Evolutionary conservation across 352 stramenopile genomes (phyloP), one percentile per base, ranked within the genome.

Genomic region (Globisporangium echinulatum): DNA sequence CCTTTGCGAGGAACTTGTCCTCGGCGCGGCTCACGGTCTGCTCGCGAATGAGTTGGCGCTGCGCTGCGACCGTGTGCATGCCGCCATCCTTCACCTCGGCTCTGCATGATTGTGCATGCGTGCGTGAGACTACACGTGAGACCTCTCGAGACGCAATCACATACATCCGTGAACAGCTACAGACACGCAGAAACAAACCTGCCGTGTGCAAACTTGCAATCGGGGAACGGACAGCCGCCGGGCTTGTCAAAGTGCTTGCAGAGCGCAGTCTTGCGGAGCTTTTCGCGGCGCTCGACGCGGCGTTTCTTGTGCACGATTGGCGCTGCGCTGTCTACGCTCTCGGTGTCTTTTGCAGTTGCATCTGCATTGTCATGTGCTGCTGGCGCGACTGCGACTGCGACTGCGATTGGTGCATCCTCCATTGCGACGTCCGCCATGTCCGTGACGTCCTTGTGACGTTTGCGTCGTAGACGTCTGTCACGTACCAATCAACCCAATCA

Each of bases 181-280:
- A 49, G 13, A 4, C 13, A 6, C 11, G n/a, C 9, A 17, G 4
- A n/a, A 15, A 37, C 71, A 43, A 46, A 86, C 76, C 74, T 70
- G 56, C 83, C 82, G 56, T 94, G 85, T 4, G 85, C 82, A 54
- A 87, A 94, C 67, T 83, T 83, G 71, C 85, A 94, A 52, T 94
- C 73, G n/a, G 80, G 59, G 62, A 88, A 94, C 53, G 85, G 85
- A 64, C 85, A 94, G 7, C 85, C 85, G 19, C 72, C 79, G 7
- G 85, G 82, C 46, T 88, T 89, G 75, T 91, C 83, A 63, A 90
- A 94, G 68, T 91, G 85, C 62, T 89, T 89, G 70, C 85, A 94
- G 40, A 94, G 65, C 57, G 79, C 79, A 38, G 81, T 87, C 69
- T 94, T 94, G 66, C 73, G 76, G 50, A 88, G 65, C 59, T 79